These are phyloP conservation scores for Pythium sp. DNA, from an alignment of 352 stramenopile genomes.

Conservation along the genomic window DNA sequence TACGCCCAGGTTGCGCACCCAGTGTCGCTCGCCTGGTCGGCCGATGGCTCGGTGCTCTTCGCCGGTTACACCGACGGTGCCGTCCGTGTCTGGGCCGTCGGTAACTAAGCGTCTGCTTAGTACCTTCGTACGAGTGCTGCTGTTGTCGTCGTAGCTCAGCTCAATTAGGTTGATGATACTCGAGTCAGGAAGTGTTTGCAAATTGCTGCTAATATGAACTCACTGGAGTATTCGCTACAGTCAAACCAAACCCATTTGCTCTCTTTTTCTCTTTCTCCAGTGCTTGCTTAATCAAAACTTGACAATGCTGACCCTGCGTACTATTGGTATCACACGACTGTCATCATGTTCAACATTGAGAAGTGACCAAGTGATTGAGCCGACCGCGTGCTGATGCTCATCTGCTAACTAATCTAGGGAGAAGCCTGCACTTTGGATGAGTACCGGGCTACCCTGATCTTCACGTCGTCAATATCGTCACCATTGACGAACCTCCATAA, in stretches of 20 bases:
- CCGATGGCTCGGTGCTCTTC: conserved; percentile 98
- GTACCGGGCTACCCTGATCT: too few species aligned
- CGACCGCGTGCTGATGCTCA: background rate
- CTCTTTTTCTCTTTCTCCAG: background rate
- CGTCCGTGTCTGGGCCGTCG: conserved; percentile 94
- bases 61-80: conserved; percentile 98
- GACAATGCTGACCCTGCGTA: too few species aligned
- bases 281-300: too few species aligned
- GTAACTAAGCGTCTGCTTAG: conserved; percentile 63
- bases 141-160: conserved; percentile 12
- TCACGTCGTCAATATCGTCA: too few species aligned
- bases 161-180: conserved; percentile 15
- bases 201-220: conserved; percentile 7
- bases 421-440: too few species aligned
- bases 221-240: conserved; percentile 18
- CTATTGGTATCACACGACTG: too few species aligned
- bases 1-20: conserved; percentile 94
- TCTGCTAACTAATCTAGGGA: too few species aligned
- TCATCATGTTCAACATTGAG: too few species aligned
- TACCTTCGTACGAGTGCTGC: background rate
- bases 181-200: background rate
- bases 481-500: background rate
- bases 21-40: conserved; percentile 97
- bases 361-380: too few species aligned
- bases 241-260: conserved; percentile 6